These are phyloP conservation scores for Cercospora zeae-maydis DNA, from an alignment of 2,329 filamentous ascomycete species.

Conservation along the genomic window DNA sequence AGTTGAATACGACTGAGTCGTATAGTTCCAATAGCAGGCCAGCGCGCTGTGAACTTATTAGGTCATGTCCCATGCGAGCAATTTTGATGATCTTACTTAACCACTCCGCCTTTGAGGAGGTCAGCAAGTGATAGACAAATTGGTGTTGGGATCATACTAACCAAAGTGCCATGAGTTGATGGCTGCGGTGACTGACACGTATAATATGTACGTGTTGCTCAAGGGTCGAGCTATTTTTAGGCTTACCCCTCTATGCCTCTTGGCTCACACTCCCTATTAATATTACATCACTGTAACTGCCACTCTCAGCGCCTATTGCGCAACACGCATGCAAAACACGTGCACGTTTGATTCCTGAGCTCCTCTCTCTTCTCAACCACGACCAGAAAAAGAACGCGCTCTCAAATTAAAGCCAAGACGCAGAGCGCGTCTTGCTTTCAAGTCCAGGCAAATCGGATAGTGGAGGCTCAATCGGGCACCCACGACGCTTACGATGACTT, in stretches of 20 bases:
- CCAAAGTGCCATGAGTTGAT: slow-evolving; percentile 6
- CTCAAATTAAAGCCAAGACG: not conserved
- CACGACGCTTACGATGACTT: slow-evolving; percentile 2
- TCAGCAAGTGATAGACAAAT: not conserved
- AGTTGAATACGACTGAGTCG: slow-evolving; percentile 10
- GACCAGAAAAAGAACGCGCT: not conserved
- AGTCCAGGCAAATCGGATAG: slow-evolving; percentile 7
- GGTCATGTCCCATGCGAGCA: not conserved
- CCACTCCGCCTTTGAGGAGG: slow-evolving; percentile 1
- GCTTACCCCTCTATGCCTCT: not conserved
- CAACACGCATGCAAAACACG: not conserved
- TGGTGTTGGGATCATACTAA: not conserved
- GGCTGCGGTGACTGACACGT: accelerated
- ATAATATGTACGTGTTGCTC: not conserved
- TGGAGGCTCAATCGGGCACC: slow-evolving; percentile 10
- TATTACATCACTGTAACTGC: not conserved
- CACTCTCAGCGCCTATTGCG: too few relatives aligned
- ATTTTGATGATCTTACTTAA: not conserved
- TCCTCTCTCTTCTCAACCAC: not conserved
- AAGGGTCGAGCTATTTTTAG: not conserved
- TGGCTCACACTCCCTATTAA: not conserved
- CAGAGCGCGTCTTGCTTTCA: not conserved
- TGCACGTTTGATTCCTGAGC: not conserved
- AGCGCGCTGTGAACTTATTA: slow-evolving; percentile 10
- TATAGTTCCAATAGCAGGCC: slow-evolving; percentile 20